Conservation (phyloP, 345 rosid genomes). For the Reutealis trisperma region DNA sequence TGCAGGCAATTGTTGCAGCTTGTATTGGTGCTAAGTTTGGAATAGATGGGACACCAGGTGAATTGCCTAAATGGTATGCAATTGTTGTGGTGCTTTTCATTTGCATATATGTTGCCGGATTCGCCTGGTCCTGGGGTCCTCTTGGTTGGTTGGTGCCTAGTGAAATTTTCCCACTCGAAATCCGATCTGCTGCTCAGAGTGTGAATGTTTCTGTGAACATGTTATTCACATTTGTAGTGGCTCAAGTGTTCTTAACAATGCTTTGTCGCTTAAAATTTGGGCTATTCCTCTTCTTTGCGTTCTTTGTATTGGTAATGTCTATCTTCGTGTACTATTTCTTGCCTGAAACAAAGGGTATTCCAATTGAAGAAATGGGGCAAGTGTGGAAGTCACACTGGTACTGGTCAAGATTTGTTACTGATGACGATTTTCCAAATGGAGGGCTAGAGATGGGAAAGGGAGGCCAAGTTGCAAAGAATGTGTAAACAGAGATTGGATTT, state of each 20-base stretch:
- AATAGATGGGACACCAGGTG: conserved; percentile 56
- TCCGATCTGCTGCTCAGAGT: conserved; percentile 91
- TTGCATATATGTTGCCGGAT: conserved; percentile 76
- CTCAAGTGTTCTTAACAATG: conserved; percentile 76
- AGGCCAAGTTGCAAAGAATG: conserved; percentile 29
- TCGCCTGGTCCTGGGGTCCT: conserved; percentile 98
- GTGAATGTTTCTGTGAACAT: conserved; percentile 84
- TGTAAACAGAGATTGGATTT: conserved; percentile 9
- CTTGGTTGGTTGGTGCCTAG: conserved; percentile 93
- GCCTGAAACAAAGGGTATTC: conserved; percentile 72
- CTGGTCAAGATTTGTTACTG: conserved; percentile 58
- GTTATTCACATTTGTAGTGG: conserved; percentile 76
- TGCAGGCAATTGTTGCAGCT: conserved; percentile 56
- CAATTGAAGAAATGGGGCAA: conserved; percentile 65
- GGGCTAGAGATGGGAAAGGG: conserved; percentile 53
- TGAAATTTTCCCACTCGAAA: conserved; percentile 88
- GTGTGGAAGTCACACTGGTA: conserved; percentile 71
- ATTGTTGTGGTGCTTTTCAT: conserved; percentile 80
- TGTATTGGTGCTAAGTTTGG: conserved; percentile 90
- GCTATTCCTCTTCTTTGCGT: conserved; percentile 58
- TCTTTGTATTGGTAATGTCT: conserved; percentile 64
- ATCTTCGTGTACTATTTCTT: conserved; percentile 53
- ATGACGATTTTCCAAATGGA: conserved; percentile 28
- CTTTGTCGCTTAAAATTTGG: conserved; percentile 87
- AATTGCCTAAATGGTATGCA: conserved; percentile 80